Percentiles rank a stretch among this genome's conserved stretches.
phyloP scores from a whole-genome alignment of 2,329 filamentous ascomycete species.

The Fusarium sp. region DNA sequence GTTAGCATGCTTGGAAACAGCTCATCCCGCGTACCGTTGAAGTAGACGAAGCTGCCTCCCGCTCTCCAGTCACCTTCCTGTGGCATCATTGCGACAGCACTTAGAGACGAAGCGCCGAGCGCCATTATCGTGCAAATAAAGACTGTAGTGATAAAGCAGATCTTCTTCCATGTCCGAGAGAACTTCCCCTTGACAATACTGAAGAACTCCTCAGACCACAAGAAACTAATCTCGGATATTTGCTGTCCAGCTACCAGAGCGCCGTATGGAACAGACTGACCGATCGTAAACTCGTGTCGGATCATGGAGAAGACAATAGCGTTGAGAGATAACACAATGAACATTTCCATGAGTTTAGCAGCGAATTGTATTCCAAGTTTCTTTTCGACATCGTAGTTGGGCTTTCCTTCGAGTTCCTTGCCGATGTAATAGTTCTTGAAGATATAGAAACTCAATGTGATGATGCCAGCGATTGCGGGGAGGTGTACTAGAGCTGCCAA shows the following conservation, averaged over 20 bases:
- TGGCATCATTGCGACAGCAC: conserved; percentile 42
- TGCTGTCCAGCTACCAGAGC: conserved; percentile 40
- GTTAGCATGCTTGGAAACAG: conserved; percentile 26
- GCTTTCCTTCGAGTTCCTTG: conserved; percentile 40
- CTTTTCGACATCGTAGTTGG: conserved; percentile 36
- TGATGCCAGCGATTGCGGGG: conserved; percentile 34
- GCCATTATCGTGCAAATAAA: conserved; percentile 38
- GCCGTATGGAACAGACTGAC: conserved; percentile 37
- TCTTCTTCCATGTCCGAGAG: conserved; percentile 38
- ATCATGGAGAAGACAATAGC: conserved; percentile 40
- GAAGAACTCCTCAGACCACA: conserved; percentile 42
- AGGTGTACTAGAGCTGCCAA: conserved; percentile 35
- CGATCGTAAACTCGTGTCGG: conserved; percentile 35
- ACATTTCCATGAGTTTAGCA: conserved; percentile 42
- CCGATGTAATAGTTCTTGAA: conserved; percentile 45
- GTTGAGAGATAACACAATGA: conserved; percentile 38
- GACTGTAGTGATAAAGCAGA: conserved; percentile 25
- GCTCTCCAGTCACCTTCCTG: conserved; percentile 41
- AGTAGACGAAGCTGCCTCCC: conserved; percentile 37
- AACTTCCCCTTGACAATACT: conserved; percentile 36
- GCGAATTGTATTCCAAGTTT: conserved; percentile 41
- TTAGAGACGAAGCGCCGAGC: conserved; percentile 38
- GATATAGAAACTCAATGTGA: conserved; percentile 39
- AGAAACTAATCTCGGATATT: conserved; percentile 40
- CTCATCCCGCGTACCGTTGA: conserved; percentile 30